phyloP scores from a whole-genome alignment of 305 asterid genomes.

The Petunia hybrid region DNA sequence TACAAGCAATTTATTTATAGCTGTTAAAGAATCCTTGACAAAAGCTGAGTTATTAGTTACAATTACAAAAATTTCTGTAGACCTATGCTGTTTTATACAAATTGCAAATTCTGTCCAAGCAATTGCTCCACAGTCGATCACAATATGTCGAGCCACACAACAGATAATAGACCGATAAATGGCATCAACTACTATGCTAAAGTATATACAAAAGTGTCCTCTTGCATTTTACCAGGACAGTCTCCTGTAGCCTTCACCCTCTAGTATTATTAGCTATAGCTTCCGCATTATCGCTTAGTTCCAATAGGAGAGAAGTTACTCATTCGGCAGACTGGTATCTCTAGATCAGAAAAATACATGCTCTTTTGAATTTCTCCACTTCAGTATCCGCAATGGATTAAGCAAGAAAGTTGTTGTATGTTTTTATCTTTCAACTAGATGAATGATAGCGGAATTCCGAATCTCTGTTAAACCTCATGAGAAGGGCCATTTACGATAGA shows the following conservation, averaged over 20 bases:
- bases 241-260: conserved; percentile 14
- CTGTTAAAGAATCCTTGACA: no score
- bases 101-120: not conserved
- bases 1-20: no score
- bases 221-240: not conserved
- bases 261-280: conserved; percentile 14
- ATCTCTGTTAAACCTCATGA: conserved; percentile 40
- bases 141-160: not conserved
- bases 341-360: conserved; percentile 30
- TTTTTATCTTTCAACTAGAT: not conserved
- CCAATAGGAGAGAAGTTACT: conserved; percentile 6
- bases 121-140: not conserved
- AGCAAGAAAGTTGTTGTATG: conserved; percentile 23
- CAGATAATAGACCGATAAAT: not conserved
- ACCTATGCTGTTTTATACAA: conserved; percentile 3
- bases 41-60: no score
- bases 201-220: conserved; percentile 19
- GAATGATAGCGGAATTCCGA: conserved; percentile 2
- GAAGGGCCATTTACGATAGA: conserved; percentile 43
- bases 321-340: conserved; percentile 25
- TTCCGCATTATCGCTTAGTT: not conserved
- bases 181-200: not conserved
- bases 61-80: not conserved
- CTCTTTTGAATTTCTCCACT: conserved; percentile 1
- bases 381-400: conserved; percentile 16